Evolutionary conservation across 345 rosid genomes (phyloP).

Genomic region (Eucalyptus cloeziana): DNA sequence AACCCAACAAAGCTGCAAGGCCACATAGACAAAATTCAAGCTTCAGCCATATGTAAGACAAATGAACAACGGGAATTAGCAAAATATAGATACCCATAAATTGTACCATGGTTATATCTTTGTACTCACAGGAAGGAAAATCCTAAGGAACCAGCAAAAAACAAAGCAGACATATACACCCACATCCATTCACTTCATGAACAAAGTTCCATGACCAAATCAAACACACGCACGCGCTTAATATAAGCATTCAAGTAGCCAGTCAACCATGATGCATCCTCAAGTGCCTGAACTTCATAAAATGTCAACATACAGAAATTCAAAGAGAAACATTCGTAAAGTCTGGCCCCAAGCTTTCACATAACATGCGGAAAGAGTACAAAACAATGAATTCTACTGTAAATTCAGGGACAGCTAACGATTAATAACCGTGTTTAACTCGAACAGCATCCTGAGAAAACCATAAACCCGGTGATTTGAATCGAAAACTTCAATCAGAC

Average conservation of each 20-base stretch:
- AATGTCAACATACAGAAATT: not conserved
- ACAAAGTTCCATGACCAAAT: not conserved
- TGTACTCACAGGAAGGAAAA: not conserved
- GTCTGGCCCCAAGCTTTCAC: not conserved
- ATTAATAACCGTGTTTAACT: not conserved
- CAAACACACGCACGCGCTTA: not conserved
- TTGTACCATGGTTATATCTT: not conserved
- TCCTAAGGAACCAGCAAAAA: not conserved
- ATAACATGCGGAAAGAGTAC: not conserved
- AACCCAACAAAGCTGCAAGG: constrained; percentile 60
- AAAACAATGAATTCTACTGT: not conserved
- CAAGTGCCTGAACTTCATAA: not conserved
- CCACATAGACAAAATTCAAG: not conserved
- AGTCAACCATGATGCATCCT: not conserved
- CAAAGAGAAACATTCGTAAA: not conserved
- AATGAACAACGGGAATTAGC: not conserved
- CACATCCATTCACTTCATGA: not conserved
- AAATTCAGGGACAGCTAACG: not conserved
- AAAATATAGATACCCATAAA: not conserved
- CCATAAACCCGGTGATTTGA: not conserved
- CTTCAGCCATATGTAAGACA: not conserved
- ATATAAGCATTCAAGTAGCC: not conserved
- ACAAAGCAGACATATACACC: not conserved
- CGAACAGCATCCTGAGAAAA: not conserved
- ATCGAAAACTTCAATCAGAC: not conserved